Base-by-base conservation (phyloP, 2,329 filamentous ascomycete species). In the Fusarium equiseti region DNA sequence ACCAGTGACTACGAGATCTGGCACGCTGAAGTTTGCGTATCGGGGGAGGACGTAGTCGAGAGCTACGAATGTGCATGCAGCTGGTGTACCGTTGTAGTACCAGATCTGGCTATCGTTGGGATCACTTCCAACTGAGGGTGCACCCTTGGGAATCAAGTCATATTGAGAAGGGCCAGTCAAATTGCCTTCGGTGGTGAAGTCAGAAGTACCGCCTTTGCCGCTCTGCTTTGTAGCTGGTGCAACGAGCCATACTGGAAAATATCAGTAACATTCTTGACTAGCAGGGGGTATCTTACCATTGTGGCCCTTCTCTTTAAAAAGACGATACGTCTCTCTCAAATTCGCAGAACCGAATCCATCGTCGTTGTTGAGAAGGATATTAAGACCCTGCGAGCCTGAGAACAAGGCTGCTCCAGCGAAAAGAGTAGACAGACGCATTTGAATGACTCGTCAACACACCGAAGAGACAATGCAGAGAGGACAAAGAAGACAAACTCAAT, bases 61-160 rank as follows among this genome's bases (percentile, higher is more conserved):
- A 3, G 83, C 86, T 8, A 89, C 85, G 61, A 88, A 85, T 2
- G 85, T 86, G 70, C 84, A 86, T 0, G 86, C 83, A 0, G 85
- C 85, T 0, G 87, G 86, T 0, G 87, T 89, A 24, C 87, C 87
- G 56, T 89, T 87, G 77, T 88, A 89, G 73, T 89, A 89, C 85
- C 85, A 89, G 68, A 89, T 87, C 64, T 87, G 82, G 55, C 79
- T 79, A 60, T 89, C 85, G 22, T 77, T 74, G 15, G 85, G 86
- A 68, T 88, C 86, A 18, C 78, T 80, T 48, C 88, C 87, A 24
- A 78, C 76, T 15, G 76, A 78, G 1, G 77, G 76, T 8, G 72
- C 76, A 24, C 76, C 77, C 4, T 68, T 70, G 5, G 76, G 76
- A 13, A 78, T 76, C 18, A 79, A 52, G 20, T 77, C 71, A 16